Conservation (phyloP, 164 flowering plant species). For the Kingdonia uniflora region DNA sequence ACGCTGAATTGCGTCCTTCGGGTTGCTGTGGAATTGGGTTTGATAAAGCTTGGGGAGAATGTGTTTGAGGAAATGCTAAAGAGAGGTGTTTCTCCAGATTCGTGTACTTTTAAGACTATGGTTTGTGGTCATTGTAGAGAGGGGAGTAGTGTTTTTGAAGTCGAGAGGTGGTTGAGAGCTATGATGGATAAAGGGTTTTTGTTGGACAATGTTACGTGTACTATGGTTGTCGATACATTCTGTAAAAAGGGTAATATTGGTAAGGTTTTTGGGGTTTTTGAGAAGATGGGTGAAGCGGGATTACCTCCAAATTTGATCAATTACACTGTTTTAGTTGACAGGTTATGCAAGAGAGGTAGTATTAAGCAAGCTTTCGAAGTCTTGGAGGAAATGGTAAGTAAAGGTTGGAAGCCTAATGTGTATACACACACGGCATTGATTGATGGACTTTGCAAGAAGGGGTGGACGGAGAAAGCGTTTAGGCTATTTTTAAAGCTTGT, state of each 20-base stretch:
- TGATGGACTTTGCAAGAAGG: conserved; percentile 88
- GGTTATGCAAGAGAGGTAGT: conserved; percentile 69
- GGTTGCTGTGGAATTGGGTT: conserved; percentile 33
- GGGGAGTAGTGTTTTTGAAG: conserved; percentile 35
- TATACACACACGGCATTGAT: conserved; percentile 79
- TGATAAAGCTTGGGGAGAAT: conserved; percentile 43
- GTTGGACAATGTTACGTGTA: conserved; percentile 56
- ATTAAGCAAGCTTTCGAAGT: conserved; percentile 79
- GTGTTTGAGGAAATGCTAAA: conserved; percentile 72
- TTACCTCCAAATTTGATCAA: conserved; percentile 64
- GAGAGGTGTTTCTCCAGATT: conserved; percentile 59
- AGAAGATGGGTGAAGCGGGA: conserved; percentile 51
- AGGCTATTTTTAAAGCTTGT: conserved; percentile 81
- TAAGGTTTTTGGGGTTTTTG: conserved; percentile 44
- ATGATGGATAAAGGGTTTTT: conserved; percentile 44
- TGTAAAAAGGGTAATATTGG: conserved; percentile 42
- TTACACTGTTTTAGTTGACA: conserved; percentile 57
- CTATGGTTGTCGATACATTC: conserved; percentile 37
- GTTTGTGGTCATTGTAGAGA: conserved; percentile 47
- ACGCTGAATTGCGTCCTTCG: conserved; percentile 39
- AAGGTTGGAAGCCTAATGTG: conserved; percentile 85
- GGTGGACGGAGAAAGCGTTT: conserved; percentile 94
- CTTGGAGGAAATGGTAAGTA: conserved; percentile 76
- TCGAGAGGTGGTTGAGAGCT: conserved; percentile 54
- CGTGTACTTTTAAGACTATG: conserved; percentile 49